Percentiles rank a stretch among this genome's conserved stretches.
These are phyloP conservation scores for Botryotinia convoluta DNA, from an alignment of 2,329 filamentous ascomycete species.

Conservation along the genomic window DNA sequence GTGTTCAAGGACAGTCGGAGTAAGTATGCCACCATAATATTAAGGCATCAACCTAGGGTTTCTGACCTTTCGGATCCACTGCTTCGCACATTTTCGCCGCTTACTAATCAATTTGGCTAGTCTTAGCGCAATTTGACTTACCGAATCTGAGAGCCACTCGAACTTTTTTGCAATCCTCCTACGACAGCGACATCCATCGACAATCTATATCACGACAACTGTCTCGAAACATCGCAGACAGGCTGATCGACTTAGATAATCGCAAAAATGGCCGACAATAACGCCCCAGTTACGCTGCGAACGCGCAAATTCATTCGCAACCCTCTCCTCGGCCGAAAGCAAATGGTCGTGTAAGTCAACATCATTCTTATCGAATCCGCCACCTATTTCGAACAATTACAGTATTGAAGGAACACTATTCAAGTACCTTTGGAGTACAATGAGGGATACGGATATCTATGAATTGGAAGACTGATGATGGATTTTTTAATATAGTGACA, in stretches of 20 bases:
- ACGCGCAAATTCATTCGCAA: slow-evolving; percentile 99
- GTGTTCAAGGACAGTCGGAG: background rate
- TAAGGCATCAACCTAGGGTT: slow-evolving; percentile 28
- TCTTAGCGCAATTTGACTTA: slow-evolving; percentile 27
- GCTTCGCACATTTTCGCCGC: slow-evolving; percentile 24
- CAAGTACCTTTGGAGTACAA: background rate
- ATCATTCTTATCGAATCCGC: slow-evolving; percentile 24
- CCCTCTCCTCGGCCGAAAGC: slow-evolving; percentile 96
- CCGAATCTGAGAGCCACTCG: slow-evolving; percentile 22
- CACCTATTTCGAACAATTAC: slow-evolving; percentile 14
- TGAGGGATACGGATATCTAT: slow-evolving; percentile 16
- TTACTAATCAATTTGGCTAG: slow-evolving; percentile 25
- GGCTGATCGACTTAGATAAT: slow-evolving; percentile 38
- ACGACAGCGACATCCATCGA: slow-evolving; percentile 36
- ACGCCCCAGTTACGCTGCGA: slow-evolving; percentile 77
- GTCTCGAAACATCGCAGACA: slow-evolving; percentile 36
- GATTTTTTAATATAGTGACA: slow-evolving; percentile 69
- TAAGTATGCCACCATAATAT: background rate
- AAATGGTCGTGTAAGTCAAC: slow-evolving; percentile 95
- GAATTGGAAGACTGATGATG: slow-evolving; percentile 26
- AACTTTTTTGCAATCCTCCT: slow-evolving; percentile 26
- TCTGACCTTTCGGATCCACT: slow-evolving; percentile 20
- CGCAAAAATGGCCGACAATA: slow-evolving; percentile 84
- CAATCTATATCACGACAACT: slow-evolving; percentile 34
- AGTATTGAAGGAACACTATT: background rate